Base-by-base conservation (phyloP, 768 basidiomycete genomes). In the Chalciporus chontae region DNA sequence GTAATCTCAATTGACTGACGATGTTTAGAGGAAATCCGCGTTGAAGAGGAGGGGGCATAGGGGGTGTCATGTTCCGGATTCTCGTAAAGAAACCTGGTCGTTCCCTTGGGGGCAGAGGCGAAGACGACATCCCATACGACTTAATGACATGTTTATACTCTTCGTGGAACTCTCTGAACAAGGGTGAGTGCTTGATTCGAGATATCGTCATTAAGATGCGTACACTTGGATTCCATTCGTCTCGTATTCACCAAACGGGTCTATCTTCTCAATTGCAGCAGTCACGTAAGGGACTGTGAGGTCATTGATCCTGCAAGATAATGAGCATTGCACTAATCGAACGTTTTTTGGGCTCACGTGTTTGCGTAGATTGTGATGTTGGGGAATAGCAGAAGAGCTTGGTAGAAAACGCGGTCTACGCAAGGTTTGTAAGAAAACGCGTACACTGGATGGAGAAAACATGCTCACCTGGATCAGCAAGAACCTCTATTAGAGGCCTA, bases 251-350 rank as follows among this genome's bases (percentile, higher is more conserved):
- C 72, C 69, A 63, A 91, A 92, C 0, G 80, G 76, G 65, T 94
- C 87, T 52, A 76, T 67, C 0, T 71, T 65, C 51, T 89, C 85
- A 27, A 92, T 85, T 8, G 83, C 81, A 7, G 87, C 80, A 1
- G 89, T 91, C 14, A 86, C 70, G 60, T 87, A 94, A 1, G 93
- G 89, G 2, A 95, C 92, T 0, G 91, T 91, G 3, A 71, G 49
- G 58, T 94, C 92, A 57, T 85, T 83, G 14, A 90, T 66, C 3
- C 84, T 86, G 52, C 17, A 24, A 31, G 21, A 36, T 39, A 6
- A 45, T 54, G 17, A 54, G n/a, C 5, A n/a, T 40, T 19, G 41
- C 19, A 9, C 19, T 27, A 24, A 9, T 34, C 24, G 27, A 39
- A 10, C 8, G 32, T n/a, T 17, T 40, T 24, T 21, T 43, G 14